Evolutionary conservation across 208 protist species (phyloP).

Genomic region (Leptomonas seymouri): DNA sequence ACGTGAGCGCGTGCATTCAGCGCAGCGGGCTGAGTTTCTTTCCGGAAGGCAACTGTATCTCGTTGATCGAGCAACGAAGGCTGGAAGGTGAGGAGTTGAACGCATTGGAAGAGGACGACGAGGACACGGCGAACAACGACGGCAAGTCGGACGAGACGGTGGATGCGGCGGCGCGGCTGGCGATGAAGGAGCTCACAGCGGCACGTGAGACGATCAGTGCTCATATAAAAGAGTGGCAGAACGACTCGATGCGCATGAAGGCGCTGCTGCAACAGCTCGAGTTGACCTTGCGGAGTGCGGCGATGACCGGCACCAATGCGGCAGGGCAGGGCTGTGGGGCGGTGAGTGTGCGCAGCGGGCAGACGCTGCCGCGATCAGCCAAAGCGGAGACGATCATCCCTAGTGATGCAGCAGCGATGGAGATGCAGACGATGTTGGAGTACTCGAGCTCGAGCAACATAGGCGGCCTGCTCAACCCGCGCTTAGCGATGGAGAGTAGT

Average conservation of each 20-base stretch:
- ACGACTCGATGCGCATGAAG: conserved; percentile 45
- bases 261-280: conserved; percentile 55
- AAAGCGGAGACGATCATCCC: conserved; percentile 9
- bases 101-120: conserved; percentile 33
- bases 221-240: conserved; percentile 38
- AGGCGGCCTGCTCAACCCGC: not conserved
- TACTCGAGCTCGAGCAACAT: not conserved
- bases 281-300: conserved; percentile 29
- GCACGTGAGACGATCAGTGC: conserved; percentile 40
- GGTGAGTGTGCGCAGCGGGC: conserved; percentile 5
- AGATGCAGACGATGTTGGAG: not conserved
- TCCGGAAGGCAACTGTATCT: conserved; percentile 65
- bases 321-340: not conserved
- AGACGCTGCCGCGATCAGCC: conserved; percentile 8
- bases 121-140: conserved; percentile 11
- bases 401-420: conserved; percentile 11
- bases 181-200: conserved; percentile 40
- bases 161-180: conserved; percentile 5
- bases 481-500: not conserved
- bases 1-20: conserved; percentile 66
- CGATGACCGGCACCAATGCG: not conserved
- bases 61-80: conserved; percentile 42
- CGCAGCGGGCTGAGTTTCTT: conserved; percentile 74
- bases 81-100: conserved; percentile 7
- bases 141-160: conserved; percentile 3